Evolutionary conservation across 495 filamentous ascomycete genomes (phyloP).

Genomic region (Aspergillus conjunctus): DNA sequence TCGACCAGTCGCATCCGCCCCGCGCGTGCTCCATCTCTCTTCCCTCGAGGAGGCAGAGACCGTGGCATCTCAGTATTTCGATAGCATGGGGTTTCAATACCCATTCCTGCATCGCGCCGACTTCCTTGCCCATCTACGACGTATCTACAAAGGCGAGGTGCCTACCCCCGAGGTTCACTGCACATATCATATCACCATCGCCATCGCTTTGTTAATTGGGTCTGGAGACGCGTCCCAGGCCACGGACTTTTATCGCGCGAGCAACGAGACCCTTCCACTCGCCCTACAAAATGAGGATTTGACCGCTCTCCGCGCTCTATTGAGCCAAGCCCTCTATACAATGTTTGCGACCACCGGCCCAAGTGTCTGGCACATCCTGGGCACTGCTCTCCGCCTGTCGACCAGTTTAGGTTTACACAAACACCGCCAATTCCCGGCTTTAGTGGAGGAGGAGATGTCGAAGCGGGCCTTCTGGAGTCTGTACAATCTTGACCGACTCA

Average conservation of each 20-base stretch:
- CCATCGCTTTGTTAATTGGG: conserved; percentile 43
- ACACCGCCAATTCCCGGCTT: conserved; percentile 36
- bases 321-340: conserved; percentile 54
- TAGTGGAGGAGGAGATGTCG: conserved; percentile 49
- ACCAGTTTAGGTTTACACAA: conserved; percentile 55
- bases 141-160: conserved; percentile 42
- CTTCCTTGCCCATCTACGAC: conserved; percentile 40
- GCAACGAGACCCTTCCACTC: conserved; percentile 41
- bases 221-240: conserved; percentile 38
- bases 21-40: conserved; percentile 40
- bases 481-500: conserved; percentile 54
- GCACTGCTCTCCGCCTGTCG: conserved; percentile 48
- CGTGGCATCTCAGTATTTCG: conserved; percentile 43
- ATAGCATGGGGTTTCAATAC: conserved; percentile 50
- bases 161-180: conserved; percentile 43
- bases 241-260: conserved; percentile 44
- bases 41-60: conserved; percentile 46
- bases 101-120: conserved; percentile 45
- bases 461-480: conserved; percentile 57
- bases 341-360: conserved; percentile 53
- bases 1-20: conserved; percentile 37
- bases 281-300: conserved; percentile 49
- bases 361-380: conserved; percentile 57
- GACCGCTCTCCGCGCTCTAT: conserved; percentile 46
- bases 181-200: conserved; percentile 47